Evolutionary conservation across 768 basidiomycete genomes (phyloP).

Genomic region (Boletellus ananiceps): DNA sequence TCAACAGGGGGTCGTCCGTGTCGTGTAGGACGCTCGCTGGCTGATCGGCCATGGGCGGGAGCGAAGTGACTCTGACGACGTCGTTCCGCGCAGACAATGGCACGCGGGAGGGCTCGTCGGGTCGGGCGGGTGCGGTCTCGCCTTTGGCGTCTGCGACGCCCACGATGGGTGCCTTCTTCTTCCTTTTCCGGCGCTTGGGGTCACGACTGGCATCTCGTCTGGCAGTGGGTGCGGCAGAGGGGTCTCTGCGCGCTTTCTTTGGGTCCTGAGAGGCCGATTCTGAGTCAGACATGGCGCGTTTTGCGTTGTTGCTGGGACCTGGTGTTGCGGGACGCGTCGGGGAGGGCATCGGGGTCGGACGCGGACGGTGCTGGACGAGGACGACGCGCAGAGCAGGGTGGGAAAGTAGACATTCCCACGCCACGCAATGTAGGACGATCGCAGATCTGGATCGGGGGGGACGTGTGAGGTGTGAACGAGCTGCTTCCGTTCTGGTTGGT

Average conservation of each 20-base stretch:
- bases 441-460: background rate
- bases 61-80: slow-evolving; percentile 26
- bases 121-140: slow-evolving; percentile 1
- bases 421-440: slow-evolving; percentile 10
- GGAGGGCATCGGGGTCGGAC: slow-evolving; percentile 19
- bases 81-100: slow-evolving; percentile 23
- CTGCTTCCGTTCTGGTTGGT: background rate
- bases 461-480: background rate
- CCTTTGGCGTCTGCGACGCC: slow-evolving; percentile 4
- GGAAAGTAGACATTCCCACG: slow-evolving; percentile 18
- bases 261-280: slow-evolving; percentile 16
- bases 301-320: slow-evolving; percentile 13
- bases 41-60: slow-evolving; percentile 11
- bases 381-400: background rate
- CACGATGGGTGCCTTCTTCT: slow-evolving; percentile 28
- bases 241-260: slow-evolving; percentile 25
- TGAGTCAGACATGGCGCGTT: slow-evolving; percentile 23
- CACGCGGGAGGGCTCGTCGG: slow-evolving; percentile 11
- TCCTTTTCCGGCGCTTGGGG: slow-evolving; percentile 23
- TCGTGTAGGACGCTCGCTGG: background rate
- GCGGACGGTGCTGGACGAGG: background rate
- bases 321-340: slow-evolving; percentile 19
- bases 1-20: background rate
- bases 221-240: slow-evolving; percentile 12
- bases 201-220: slow-evolving; percentile 23